These are phyloP conservation scores for Termitomyces sp. DNA, from an alignment of 768 basidiomycete species.

Conservation along the genomic window DNA sequence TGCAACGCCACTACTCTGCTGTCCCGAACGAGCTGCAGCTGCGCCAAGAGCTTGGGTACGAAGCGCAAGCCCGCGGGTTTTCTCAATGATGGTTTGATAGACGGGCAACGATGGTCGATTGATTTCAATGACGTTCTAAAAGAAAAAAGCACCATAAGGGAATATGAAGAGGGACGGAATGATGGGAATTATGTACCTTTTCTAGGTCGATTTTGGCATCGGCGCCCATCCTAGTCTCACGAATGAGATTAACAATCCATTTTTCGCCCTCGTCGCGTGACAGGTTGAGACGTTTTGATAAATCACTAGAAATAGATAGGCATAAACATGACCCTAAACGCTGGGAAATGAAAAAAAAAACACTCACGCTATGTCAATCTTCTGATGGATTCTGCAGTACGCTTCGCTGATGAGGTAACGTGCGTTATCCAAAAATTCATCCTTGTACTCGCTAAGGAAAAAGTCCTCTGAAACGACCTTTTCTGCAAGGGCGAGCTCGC, in stretches of 20 bases:
- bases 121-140: conserved; percentile 93
- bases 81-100: conserved; percentile 93
- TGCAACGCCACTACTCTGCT: conserved; percentile 10
- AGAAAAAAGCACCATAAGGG: not conserved
- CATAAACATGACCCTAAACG: not conserved
- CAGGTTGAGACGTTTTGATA: conserved; percentile 90
- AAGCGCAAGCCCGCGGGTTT: conserved; percentile 86
- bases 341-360: not conserved
- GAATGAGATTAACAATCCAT: conserved; percentile 99
- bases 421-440: conserved; percentile 96
- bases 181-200: conserved; percentile 48
- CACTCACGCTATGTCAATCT: conserved; percentile 77
- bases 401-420: conserved; percentile 95
- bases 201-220: conserved; percentile 98
- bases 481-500: conserved; percentile 71
- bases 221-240: conserved; percentile 93
- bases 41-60: conserved; percentile 87
- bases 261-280: conserved; percentile 96
- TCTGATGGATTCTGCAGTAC: conserved; percentile 95
- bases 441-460: conserved; percentile 85
- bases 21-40: conserved; percentile 43
- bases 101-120: conserved; percentile 84
- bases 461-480: conserved; percentile 87
- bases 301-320: conserved; percentile 48
- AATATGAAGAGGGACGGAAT: not conserved